Evolutionary conservation across 225 moss, liverwort and hornwort genomes (phyloP), one percentile per base, ranked within the genome.

Genomic region (Marchantia paleacea): DNA sequence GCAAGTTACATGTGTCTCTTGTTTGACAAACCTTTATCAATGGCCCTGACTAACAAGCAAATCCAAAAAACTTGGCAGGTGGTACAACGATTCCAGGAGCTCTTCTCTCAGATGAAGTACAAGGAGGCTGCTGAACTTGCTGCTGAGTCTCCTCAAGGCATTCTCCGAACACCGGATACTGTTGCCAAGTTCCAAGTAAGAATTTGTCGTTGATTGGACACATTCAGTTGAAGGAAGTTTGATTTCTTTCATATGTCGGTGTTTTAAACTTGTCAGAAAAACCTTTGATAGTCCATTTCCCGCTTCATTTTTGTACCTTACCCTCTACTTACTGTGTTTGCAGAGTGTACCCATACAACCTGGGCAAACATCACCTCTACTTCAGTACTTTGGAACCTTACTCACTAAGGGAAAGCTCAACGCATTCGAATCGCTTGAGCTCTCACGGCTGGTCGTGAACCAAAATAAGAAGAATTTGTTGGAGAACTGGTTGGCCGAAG

Each of bases 401-500:
- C 78, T 99, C 75, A 95, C 93, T 3, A 99, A 99, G 82, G 99
- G 99, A 51, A 95, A 94, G 88, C 84, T 99, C 18, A 99, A 99
- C 61, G 12, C 72, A 13, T 99, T 95, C 8, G 99, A 99, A 78
- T 95, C 95, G 69, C 87, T 99, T 64, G 99, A 99, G 83, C 90
- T 99, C n/a, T 95, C 99, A 54, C 90, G 95, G 14, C 82, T 99
- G 85, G 99, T 99, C 51, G 99, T 99, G 1, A 95, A 95, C 73
- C 95, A 95, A 84, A 99, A 95, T 87, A 99, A 99, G 80, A 95
- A 99, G 83, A 91, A 94, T 83, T 71, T 99, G 84, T 83, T 99
- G 67, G 99, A 95, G 84, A 99, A 95, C 80, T 99, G 99, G 99
- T 85, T 99, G 87, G 99, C 99, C n/a, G 99, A 99, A 82, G 99